These are phyloP conservation scores for Medicago arabica DNA, from an alignment of 306 rosid species.

Conservation along the genomic window DNA sequence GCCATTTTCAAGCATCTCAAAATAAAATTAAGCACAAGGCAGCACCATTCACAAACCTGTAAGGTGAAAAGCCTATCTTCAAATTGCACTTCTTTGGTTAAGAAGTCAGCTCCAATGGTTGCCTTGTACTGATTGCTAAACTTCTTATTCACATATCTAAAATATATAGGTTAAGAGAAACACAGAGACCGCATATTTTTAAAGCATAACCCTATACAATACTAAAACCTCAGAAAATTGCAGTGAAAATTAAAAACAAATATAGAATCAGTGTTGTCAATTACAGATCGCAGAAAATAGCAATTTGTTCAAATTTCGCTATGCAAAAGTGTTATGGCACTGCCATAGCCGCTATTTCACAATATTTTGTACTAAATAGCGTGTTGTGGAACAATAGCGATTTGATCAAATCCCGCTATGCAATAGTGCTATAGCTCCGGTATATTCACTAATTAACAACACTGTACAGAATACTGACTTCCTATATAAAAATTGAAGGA, in stretches of 20 bases:
- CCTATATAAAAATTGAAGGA: slow-evolving; percentile 52
- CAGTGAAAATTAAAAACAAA: neutral
- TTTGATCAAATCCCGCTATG: too few relatives aligned
- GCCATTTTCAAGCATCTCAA: slow-evolving; percentile 23
- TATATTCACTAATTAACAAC: too few relatives aligned
- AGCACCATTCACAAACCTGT: slow-evolving; percentile 62
- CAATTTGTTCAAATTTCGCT: too few relatives aligned
- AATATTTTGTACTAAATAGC: too few relatives aligned
- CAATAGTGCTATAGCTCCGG: too few relatives aligned
- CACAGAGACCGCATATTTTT: neutral
- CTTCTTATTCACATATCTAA: slow-evolving; percentile 95
- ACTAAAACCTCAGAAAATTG: neutral
- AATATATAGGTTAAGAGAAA: slow-evolving; percentile 52
- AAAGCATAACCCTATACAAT: neutral
- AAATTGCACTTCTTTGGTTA: slow-evolving; percentile 96
- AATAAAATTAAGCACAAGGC: slow-evolving; percentile 11
- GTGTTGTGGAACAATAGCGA: too few relatives aligned
- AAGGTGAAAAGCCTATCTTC: slow-evolving; percentile 99
- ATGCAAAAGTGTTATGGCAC: too few relatives aligned
- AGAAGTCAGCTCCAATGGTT: slow-evolving; percentile 95
- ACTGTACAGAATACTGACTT: neutral
- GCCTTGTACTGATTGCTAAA: slow-evolving; percentile 99
- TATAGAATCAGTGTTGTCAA: neutral
- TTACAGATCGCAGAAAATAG: too few relatives aligned
- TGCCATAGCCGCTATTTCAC: too few relatives aligned